Evolutionary conservation across 2,329 filamentous ascomycete species (phyloP).

Genomic region (Trichoderma sp.): DNA sequence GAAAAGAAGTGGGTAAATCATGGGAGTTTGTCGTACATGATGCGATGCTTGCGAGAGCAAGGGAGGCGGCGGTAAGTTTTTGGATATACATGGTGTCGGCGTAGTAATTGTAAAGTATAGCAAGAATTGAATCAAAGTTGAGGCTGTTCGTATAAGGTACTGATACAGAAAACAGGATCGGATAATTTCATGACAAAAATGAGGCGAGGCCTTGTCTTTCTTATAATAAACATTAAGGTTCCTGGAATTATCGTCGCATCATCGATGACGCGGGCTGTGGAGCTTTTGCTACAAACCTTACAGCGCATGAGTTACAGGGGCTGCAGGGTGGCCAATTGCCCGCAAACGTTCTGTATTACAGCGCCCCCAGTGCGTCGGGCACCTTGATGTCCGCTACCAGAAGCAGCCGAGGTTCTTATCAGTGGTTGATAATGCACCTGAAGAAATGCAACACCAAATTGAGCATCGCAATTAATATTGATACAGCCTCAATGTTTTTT

Average conservation of each 20-base stretch:
- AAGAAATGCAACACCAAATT: neutral
- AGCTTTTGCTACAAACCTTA: neutral
- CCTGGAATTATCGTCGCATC: neutral
- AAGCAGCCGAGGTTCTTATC: neutral
- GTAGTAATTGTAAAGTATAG: neutral
- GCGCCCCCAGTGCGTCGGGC: neutral
- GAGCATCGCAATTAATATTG: neutral
- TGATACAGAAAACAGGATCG: neutral
- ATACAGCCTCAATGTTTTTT: neutral
- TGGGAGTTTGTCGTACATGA: neutral
- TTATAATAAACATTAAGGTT: neutral
- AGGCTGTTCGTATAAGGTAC: neutral
- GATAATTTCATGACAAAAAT: neutral
- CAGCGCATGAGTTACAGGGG: neutral
- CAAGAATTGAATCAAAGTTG: neutral
- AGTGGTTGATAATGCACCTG: neutral
- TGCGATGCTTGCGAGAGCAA: neutral
- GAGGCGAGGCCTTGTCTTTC: neutral
- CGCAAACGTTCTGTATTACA: neutral
- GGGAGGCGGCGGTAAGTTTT: neutral
- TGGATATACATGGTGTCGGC: neutral
- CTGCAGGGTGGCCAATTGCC: neutral
- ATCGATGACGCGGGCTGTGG: neutral
- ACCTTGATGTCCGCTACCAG: neutral
- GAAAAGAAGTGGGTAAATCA: neutral